Evolutionary conservation across 139 green algal genomes (phyloP).

Genomic region (Chlamydomonas schloesseri): DNA sequence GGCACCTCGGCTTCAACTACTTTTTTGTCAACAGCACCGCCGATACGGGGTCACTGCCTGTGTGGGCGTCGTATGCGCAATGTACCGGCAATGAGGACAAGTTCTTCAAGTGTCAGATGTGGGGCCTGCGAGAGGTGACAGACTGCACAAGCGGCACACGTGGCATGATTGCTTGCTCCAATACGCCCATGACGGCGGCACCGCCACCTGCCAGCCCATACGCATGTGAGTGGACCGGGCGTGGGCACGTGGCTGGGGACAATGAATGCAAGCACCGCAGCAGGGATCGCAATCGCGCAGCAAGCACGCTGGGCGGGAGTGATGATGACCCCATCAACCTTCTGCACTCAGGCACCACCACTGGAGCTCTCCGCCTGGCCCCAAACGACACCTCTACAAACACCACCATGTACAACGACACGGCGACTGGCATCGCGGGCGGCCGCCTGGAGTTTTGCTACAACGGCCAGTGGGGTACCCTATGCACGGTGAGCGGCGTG

Average conservation of each 20-base stretch:
- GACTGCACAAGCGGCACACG: background rate
- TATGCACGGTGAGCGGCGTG: constrained; percentile 1
- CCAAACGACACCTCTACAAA: too few species aligned
- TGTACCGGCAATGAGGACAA: constrained; percentile 15
- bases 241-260: too few species aligned
- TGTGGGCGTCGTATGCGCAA: background rate
- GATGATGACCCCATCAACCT: too few species aligned
- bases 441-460: constrained; percentile 36
- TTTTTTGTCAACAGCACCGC: background rate
- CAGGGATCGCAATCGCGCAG: too few species aligned
- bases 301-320: too few species aligned
- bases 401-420: constrained; percentile 9
- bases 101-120: background rate
- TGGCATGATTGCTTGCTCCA: background rate
- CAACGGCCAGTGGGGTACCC: constrained; percentile 17
- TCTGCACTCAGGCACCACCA: background rate
- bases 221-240: too few species aligned
- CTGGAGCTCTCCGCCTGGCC: background rate
- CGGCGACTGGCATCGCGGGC: background rate
- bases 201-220: constrained; percentile 2
- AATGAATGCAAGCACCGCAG: too few species aligned
- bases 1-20: constrained; percentile 15
- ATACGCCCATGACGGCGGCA: background rate
- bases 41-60: background rate
- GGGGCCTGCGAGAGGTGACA: background rate